Base-by-base conservation (phyloP, 2,329 filamentous ascomycete genomes). In the Zymoseptoria pseudotritici region DNA sequence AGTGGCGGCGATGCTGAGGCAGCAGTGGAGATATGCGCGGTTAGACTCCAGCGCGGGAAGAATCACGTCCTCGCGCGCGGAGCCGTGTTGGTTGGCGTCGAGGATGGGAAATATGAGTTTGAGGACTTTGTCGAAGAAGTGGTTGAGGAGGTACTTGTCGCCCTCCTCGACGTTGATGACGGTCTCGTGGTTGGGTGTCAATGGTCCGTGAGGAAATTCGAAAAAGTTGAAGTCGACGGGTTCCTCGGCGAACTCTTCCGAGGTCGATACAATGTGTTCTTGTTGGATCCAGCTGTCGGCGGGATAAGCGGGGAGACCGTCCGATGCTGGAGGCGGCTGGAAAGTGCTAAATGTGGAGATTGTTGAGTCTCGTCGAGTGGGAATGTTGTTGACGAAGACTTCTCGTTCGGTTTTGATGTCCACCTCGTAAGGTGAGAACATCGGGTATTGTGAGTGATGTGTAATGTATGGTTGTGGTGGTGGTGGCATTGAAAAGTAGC, bases 391-490 rank as follows among this genome's bases (percentile, higher is more conserved):
- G 75, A 97, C 86, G 75, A 90, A 96, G 80, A 95, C 91, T 68
- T 97, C 91, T 65, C 90, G 84, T 78, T 97, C 93, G 1, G 92
- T 97, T 82, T 93, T 96, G 79, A 97, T 89, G 74, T 97, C 93
- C 62, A 97, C 87, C 76, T 97, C 93, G 73, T 95, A 97, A 0
- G 92, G 91, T 20, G 88, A 84, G 64, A 83, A 88, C 65, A 83
- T 84, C 75, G 73, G 88, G 59, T 80, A 81, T 53, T 66, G 67
- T 19, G 63, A 61, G 42, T 70, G 67, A 42, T 50, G 31, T 21
- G 58, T 53, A 11, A 64, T 53, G 56, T 65, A 66, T 52, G 66
- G 63, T 57, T 81, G 79, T 10, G 76, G 69, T 55, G 77, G 76
- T 42, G 77, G 76, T 75, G 88, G 76, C 87, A 83, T 77, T 64